Base-by-base conservation (phyloP, 2,329 filamentous ascomycete genomes). In the Sporothrix luriei region DNA sequence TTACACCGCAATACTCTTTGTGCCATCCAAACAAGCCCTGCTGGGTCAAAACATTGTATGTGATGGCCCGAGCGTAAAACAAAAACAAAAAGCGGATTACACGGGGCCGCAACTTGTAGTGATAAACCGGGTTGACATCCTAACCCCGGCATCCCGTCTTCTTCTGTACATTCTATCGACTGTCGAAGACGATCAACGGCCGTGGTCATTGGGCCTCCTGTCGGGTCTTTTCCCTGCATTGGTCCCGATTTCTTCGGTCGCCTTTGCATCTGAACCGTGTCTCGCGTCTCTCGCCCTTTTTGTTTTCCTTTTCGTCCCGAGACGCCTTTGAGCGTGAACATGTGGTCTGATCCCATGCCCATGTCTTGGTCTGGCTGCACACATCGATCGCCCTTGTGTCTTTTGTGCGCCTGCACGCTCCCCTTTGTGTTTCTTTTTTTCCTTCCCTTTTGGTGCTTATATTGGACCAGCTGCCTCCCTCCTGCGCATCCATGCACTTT, bases 301-400 rank as follows among this genome's bases (percentile, higher is more conserved):
- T 62, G 57, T 62, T 46, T 62, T 21, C 43, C 24, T 68, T 40
- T 21, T 61, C n/a, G 29, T 54, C 38, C 57, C 48, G 46, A 64
- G 19, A 49, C 43, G 33, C 26, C 61, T 7, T 5, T 1, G 33
- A 33, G 33, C 43, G 21, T 64, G 43, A 48, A 64, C 61, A 33
- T 49, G 61, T 64, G 43, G 43, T 64, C 61, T 49, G 61, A 64
- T 49, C 61, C 43, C 61, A 49, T 64, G 43, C 61, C 61, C 24
- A 49, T 64, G 46, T 24, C 61, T 43, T 64, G 61, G 61, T 13
- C 16, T 9, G 14, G 38, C 21, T 33, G 11, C 40, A 26, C 57
- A 16, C 57, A 16, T 24, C 11, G 14, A n/a, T 26, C 5, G n/a
- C 26, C 43, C 26, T 26, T 51, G 26, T 51, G 10, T 38, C 10